These are phyloP conservation scores for Lactuca sativa DNA, from an alignment of 129 eudicot species.

Conservation along the genomic window DNA sequence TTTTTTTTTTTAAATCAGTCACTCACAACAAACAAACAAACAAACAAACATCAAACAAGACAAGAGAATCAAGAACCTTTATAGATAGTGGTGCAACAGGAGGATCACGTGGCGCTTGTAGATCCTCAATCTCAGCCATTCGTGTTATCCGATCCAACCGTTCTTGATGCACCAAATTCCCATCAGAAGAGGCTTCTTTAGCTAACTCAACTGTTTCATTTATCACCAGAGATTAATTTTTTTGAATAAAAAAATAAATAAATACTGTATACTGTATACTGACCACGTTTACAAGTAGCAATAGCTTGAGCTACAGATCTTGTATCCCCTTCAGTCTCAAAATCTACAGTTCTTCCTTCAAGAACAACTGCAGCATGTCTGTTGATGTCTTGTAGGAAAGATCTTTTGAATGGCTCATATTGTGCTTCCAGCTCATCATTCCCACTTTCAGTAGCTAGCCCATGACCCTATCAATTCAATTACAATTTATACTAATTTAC, in stretches of 20 bases:
- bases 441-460: slow-evolving; percentile 47
- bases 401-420: slow-evolving; percentile 72
- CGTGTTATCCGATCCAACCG: slow-evolving; percentile 58
- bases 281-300: slow-evolving; percentile 73
- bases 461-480: slow-evolving; percentile 64
- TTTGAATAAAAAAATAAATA: background rate
- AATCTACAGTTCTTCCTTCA: slow-evolving; percentile 92
- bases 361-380: slow-evolving; percentile 99
- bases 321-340: slow-evolving; percentile 70
- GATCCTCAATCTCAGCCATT: slow-evolving; percentile 94
- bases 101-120: slow-evolving; percentile 93
- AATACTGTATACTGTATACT: slow-evolving; percentile 8
- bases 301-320: slow-evolving; percentile 93
- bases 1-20: too few relatives aligned
- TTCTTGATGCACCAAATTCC: slow-evolving; percentile 43
- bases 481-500: too few relatives aligned
- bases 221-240: slow-evolving; percentile 10
- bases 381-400: slow-evolving; percentile 80
- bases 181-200: slow-evolving; percentile 58
- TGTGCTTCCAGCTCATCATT: slow-evolving; percentile 76
- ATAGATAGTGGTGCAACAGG: slow-evolving; percentile 89
- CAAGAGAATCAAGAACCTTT: slow-evolving; percentile 48
- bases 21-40: too few relatives aligned
- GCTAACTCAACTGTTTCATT: slow-evolving; percentile 70
- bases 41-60: background rate